Conservation (phyloP, 1,284 basidiomycete genomes). For the Vanrija pseudolonga region DNA sequence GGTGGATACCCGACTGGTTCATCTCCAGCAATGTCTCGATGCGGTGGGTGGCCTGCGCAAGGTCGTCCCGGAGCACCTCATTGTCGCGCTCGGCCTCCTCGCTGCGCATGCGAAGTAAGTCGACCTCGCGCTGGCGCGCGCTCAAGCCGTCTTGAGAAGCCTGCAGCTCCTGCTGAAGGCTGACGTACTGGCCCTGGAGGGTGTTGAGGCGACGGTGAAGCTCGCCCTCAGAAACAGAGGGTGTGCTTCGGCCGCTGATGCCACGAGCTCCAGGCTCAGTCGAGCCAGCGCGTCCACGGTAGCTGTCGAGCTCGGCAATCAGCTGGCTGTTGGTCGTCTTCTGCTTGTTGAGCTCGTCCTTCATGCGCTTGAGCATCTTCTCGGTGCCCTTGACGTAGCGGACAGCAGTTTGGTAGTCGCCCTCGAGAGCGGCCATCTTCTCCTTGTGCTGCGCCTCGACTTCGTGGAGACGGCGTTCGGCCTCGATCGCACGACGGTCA, state of each 20-base stretch:
- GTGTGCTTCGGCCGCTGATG: slow-evolving; percentile 74
- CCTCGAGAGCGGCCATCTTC: slow-evolving; percentile 68
- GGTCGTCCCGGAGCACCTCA: slow-evolving; percentile 62
- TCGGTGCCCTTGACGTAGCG: slow-evolving; percentile 76
- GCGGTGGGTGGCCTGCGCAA: slow-evolving; percentile 66
- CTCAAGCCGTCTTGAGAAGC: slow-evolving; percentile 72
- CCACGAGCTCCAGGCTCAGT: slow-evolving; percentile 55
- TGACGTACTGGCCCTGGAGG: slow-evolving; percentile 67
- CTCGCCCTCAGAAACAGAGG: slow-evolving; percentile 54
- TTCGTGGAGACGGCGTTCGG: slow-evolving; percentile 71
- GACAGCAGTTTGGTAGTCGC: slow-evolving; percentile 72
- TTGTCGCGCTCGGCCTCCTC: slow-evolving; percentile 44
- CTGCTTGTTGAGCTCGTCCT: slow-evolving; percentile 86
- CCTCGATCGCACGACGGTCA: slow-evolving; percentile 52
- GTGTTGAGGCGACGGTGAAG: slow-evolving; percentile 65
- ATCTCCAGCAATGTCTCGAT: slow-evolving; percentile 44
- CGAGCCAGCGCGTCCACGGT: slow-evolving; percentile 59
- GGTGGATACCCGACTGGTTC: slow-evolving; percentile 23
- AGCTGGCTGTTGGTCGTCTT: slow-evolving; percentile 73
- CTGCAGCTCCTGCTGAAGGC: slow-evolving; percentile 70
- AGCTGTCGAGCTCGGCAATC: slow-evolving; percentile 70
- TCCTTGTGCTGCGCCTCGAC: slow-evolving; percentile 71
- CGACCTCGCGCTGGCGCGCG: slow-evolving; percentile 68
- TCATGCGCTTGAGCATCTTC: slow-evolving; percentile 97
- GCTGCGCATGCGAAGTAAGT: slow-evolving; percentile 51